phyloP scores from a whole-genome alignment of 2,329 filamentous ascomycete species.

The Dichotomopilus funicola region DNA sequence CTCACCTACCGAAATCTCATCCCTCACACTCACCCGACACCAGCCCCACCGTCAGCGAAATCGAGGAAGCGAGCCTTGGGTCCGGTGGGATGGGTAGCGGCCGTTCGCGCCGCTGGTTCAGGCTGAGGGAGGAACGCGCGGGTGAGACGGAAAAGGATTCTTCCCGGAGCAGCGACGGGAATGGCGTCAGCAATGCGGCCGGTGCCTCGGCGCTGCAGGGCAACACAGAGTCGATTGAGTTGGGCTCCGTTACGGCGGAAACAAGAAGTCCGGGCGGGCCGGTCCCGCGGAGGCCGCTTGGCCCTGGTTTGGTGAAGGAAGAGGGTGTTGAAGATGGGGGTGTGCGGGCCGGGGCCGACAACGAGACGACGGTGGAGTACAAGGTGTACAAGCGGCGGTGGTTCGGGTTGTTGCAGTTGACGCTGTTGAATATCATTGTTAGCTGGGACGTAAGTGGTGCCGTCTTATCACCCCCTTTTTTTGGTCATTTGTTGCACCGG shows the following conservation, averaged over 20 bases:
- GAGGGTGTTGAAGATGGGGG: not conserved
- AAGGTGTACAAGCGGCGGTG: conserved; percentile 73
- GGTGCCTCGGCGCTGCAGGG: not conserved
- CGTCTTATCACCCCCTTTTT: not conserved
- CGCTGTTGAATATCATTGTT: conserved; percentile 83
- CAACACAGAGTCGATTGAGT: conserved; percentile 10
- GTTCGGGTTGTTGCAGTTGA: conserved; percentile 78
- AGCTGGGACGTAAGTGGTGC: conserved; percentile 79
- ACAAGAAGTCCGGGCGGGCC: not conserved
- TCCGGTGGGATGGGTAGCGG: not conserved
- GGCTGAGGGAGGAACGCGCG: conserved; percentile 3
- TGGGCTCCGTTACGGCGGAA: conserved; percentile 2
- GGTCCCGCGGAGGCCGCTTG: not conserved
- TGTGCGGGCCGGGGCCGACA: no score
- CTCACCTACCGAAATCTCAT: not conserved
- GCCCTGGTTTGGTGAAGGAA: not conserved
- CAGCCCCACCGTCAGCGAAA: not conserved
- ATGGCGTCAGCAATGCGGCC: not conserved
- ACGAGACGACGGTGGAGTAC: conserved; percentile 19
- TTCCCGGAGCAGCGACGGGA: not conserved
- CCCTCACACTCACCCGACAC: not conserved
- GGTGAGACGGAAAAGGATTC: not conserved
- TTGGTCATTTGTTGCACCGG: not conserved
- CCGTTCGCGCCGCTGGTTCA: conserved; percentile 1
- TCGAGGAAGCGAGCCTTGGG: not conserved